Percentiles rank a stretch among this genome's conserved stretches.
Conservation (phyloP, 225 moss, liverwort and hornwort genomes). For the Thuidium tamariscinum region DNA sequence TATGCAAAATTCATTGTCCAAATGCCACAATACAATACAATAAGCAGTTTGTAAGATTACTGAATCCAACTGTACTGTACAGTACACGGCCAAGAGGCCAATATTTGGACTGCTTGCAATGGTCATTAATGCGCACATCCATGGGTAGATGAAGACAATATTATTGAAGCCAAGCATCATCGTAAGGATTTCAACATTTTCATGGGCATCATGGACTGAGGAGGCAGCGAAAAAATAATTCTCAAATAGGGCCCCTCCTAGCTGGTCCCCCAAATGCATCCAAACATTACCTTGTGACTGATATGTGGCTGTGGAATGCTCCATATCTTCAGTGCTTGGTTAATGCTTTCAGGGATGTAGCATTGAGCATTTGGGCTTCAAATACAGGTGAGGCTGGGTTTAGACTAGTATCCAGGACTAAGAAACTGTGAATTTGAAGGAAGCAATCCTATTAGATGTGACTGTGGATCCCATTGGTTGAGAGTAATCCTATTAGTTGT, state of each 20-base stretch:
- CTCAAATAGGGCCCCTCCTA: fast-evolving
- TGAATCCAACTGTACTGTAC: neutral
- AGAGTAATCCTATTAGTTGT: too few relatives aligned
- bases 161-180: neutral
- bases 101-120: neutral
- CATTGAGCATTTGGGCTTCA: neutral
- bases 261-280: neutral
- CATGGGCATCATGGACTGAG: neutral
- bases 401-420: too few relatives aligned
- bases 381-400: too few relatives aligned
- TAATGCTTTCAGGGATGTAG: neutral
- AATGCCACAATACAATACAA: neutral
- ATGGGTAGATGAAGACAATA: neutral
- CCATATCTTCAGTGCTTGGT: neutral
- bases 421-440: too few relatives aligned
- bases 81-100: too few relatives aligned
- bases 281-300: neutral
- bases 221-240: neutral
- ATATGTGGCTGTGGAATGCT: neutral
- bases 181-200: neutral
- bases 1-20: too few relatives aligned
- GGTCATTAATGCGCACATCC: neutral
- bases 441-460: too few relatives aligned
- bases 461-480: too few relatives aligned
- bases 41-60: too few relatives aligned